Conservation (phyloP, 805 yeast species). For the Sugiyamaella americana region DNA sequence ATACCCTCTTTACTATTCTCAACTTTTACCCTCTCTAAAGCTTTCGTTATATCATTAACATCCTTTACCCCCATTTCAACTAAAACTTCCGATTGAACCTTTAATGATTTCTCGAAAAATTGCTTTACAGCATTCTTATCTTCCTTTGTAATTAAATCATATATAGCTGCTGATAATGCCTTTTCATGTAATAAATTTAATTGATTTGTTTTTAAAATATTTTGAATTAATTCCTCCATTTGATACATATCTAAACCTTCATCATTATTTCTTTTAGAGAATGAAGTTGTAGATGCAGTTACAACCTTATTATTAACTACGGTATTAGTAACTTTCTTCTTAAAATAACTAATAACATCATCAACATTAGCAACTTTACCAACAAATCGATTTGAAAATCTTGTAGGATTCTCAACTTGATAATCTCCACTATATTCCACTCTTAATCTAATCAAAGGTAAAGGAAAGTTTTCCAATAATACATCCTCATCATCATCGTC, state of each 20-base stretch:
- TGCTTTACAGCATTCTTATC: conserved; percentile 62
- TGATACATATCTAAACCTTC: conserved; percentile 39
- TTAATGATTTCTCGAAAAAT: conserved; percentile 33
- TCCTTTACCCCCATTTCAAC: conserved; percentile 18
- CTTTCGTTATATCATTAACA: conserved; percentile 10
- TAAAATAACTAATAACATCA: conserved; percentile 69
- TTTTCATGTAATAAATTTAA: conserved; percentile 65
- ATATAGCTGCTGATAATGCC: conserved; percentile 69
- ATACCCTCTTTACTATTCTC: too few relatives aligned
- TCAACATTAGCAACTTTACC: conserved; percentile 89
- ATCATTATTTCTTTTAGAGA: conserved; percentile 2
- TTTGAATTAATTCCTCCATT: conserved; percentile 58
- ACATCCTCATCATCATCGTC: conserved; percentile 24
- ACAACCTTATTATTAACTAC: conserved; percentile 1
- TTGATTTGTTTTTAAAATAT: conserved; percentile 54
- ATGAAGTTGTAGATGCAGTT: neutral
- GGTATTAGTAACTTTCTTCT: conserved; percentile 36
- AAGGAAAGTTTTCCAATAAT: conserved; percentile 51
- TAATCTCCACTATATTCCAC: conserved; percentile 89
- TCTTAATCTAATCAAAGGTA: conserved; percentile 74
- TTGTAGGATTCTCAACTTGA: conserved; percentile 83
- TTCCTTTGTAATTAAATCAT: conserved; percentile 70
- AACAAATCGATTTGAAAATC: conserved; percentile 85
- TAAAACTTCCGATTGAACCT: conserved; percentile 22
- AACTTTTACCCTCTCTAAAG: conserved; percentile 4